Base-by-base conservation (phyloP, 305 asterid species). In the Salvia sclarea region DNA sequence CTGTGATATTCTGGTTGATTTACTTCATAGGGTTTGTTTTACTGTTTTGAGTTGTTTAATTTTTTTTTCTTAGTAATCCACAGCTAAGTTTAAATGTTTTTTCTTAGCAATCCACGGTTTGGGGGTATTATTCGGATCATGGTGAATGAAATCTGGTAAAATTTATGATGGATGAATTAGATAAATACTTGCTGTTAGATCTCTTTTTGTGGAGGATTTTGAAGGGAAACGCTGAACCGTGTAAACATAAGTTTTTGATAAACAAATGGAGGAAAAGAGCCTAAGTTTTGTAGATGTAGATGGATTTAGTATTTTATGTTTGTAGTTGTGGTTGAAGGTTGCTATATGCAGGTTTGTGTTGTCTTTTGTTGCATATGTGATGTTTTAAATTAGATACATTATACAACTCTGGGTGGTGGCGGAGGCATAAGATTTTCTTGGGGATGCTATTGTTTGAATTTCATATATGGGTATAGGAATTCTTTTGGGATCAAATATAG, bases 321-420 rank as follows among this genome's bases (percentile, higher is more conserved):
- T 67, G 61, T 52, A 9, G 60, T 67, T 73, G 68, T 49, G 73
- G 69, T 4, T 66, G 48, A 18, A 49, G 33, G 35, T 40, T 47
- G 48, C 25, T 59, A 44, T 22, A 3, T 17, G 7, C 22, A 37
- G 18, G 33, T 49, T 33, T 37, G 54, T 35, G 20, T 9, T 28
- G 50, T 58, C 14, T 22, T 47, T 16, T 35, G 55, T 56, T 35
- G 41, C 20, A 62, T 68, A 2, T 61, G 33, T 24, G 45, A 40
- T 52, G 37, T 41, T 50, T 64, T 53, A 30, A 2, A 40, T 47
- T 48, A 10, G 21, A n/a, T 50, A 40, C 48, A 43, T n/a, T n/a
- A n/a, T n/a, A n/a, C n/a, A n/a, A n/a, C n/a, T n/a, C n/a, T n/a
- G n/a, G n/a, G n/a, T n/a, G n/a, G n/a, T n/a, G n/a, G n/a, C n/a